Conservation (phyloP, 495 filamentous ascomycete species). For the Xylaria scruposa region DNA sequence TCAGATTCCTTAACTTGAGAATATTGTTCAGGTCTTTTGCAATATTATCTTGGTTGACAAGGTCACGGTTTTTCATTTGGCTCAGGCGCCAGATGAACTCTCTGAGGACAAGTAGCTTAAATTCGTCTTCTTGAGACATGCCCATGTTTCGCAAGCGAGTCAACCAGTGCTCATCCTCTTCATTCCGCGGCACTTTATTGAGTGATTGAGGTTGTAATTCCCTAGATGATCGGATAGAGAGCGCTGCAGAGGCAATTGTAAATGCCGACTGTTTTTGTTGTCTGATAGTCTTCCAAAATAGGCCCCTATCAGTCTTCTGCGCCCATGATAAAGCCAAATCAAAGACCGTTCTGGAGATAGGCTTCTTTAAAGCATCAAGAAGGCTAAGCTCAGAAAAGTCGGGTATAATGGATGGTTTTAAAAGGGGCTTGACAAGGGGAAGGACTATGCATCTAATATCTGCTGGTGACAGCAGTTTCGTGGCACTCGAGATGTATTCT, state of each 20-base stretch:
- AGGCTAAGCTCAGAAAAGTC: constrained; percentile 74
- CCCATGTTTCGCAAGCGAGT: constrained; percentile 80
- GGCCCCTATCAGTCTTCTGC: constrained; percentile 73
- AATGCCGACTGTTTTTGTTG: constrained; percentile 68
- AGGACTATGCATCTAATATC: constrained; percentile 83
- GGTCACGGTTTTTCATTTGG: constrained; percentile 68
- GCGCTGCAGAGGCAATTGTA: constrained; percentile 63
- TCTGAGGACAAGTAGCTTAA: constrained; percentile 82
- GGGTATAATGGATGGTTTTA: constrained; percentile 69
- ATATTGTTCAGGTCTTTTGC: constrained; percentile 68
- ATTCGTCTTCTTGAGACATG: constrained; percentile 83
- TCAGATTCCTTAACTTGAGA: constrained; percentile 71
- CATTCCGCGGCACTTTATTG: constrained; percentile 69
- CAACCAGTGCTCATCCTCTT: constrained; percentile 99
- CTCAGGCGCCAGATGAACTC: constrained; percentile 93
- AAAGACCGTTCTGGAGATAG: constrained; percentile 78
- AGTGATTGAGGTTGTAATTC: constrained; percentile 44
- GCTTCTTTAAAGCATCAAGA: constrained; percentile 83
- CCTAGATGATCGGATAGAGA: constrained; percentile 37
- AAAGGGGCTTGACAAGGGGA: constrained; percentile 79
- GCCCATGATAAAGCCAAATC: constrained; percentile 91
- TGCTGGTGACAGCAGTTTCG: constrained; percentile 77
- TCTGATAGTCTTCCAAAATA: constrained; percentile 80
- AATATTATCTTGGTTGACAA: constrained; percentile 42
- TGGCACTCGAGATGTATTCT: constrained; percentile 78